Percentiles rank a stretch among this genome's conserved stretches.
Conservation (phyloP, 305 asterid species). For the Andrographis paniculata region DNA sequence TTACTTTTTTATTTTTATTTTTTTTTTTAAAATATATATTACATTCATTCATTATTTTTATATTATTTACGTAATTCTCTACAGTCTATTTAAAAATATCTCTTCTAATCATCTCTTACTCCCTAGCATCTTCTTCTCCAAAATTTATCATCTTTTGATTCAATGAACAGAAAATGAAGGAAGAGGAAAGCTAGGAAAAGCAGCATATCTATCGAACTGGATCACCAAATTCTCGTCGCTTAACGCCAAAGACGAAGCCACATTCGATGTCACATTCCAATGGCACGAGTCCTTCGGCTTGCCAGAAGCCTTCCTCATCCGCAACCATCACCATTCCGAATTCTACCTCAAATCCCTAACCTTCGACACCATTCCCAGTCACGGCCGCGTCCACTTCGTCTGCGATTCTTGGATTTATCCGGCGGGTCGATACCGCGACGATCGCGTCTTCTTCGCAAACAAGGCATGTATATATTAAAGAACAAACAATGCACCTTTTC, state of each 20-base stretch:
- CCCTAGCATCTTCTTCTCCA: too few relatives aligned
- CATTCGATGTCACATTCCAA: constrained; percentile 31
- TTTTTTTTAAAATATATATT: too few relatives aligned
- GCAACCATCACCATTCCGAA: constrained; percentile 64
- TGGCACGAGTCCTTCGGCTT: constrained; percentile 68
- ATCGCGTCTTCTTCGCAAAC: constrained; percentile 66
- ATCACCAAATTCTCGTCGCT: constrained; percentile 42
- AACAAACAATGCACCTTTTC: too few relatives aligned
- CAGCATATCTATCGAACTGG: constrained; percentile 51
- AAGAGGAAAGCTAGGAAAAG: constrained; percentile 61
- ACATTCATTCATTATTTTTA: too few relatives aligned
- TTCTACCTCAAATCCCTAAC: constrained; percentile 65
- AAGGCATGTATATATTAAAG: constrained; percentile 31
- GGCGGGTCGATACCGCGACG: constrained; percentile 37
- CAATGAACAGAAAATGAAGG: constrained; percentile 24
- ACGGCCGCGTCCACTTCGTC: constrained; percentile 48
- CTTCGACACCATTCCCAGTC: constrained; percentile 58
- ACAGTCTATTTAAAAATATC: too few relatives aligned
- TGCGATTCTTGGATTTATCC: constrained; percentile 98
- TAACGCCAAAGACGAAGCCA: constrained; percentile 36
- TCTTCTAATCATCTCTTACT: too few relatives aligned
- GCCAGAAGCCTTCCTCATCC: constrained; percentile 70
- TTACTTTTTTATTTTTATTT: too few relatives aligned
- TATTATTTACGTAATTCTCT: too few relatives aligned
- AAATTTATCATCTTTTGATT: not conserved